Evolutionary conservation across 2,329 filamentous ascomycete species (phyloP).

Genomic region (Alternaria sp.): DNA sequence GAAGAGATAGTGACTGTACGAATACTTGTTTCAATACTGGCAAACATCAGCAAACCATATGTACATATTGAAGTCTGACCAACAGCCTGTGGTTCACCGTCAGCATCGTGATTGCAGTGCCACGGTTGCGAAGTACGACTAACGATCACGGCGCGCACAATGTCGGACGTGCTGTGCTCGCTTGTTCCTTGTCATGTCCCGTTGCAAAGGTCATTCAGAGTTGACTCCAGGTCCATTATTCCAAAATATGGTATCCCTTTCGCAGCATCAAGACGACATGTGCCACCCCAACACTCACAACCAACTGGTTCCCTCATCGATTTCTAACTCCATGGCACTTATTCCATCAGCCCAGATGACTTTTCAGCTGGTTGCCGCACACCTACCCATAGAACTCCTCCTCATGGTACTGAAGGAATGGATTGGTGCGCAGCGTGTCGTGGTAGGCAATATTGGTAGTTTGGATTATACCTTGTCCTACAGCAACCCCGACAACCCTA

Average conservation of each 20-base stretch:
- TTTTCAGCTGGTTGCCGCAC: background rate
- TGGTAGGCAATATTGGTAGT: background rate
- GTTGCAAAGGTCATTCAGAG: background rate
- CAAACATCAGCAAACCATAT: background rate
- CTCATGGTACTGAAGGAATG: background rate
- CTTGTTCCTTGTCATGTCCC: background rate
- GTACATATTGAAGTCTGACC: background rate
- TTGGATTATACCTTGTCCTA: background rate
- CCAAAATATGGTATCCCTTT: background rate
- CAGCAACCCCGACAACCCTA: background rate
- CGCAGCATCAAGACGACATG: background rate
- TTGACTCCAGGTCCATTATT: background rate
- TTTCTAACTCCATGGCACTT: background rate
- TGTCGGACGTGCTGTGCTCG: background rate
- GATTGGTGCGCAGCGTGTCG: background rate
- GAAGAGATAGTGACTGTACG: background rate
- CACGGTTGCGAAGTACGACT: background rate
- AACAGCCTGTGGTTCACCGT: background rate
- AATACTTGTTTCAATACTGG: conserved; percentile 2
- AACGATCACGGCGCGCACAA: background rate
- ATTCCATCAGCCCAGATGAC: background rate
- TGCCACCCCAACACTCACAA: background rate
- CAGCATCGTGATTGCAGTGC: background rate
- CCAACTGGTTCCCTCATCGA: background rate
- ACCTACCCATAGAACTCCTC: background rate